Percentiles rank a stretch among this genome's conserved stretches.
phyloP scores from a whole-genome alignment of 352 stramenopile genomes.

The Pythium volutum region DNA sequence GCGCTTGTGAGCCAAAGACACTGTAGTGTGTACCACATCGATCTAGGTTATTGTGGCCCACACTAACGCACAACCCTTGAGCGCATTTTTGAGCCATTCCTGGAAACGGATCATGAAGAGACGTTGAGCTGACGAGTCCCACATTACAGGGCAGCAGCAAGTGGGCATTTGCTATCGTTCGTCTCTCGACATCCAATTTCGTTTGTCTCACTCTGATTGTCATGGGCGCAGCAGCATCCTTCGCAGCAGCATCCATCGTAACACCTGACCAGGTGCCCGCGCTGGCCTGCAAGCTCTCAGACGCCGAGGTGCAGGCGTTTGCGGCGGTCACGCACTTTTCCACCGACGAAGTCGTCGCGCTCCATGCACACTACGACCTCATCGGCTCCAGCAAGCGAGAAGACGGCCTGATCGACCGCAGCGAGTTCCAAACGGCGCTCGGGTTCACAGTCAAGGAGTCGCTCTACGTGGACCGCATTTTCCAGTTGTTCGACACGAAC shows the following conservation, averaged over 20 bases:
- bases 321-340: conserved; percentile 49
- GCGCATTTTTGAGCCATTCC: background rate
- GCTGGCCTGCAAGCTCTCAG: conserved; percentile 52
- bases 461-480: conserved; percentile 80
- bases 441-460: conserved; percentile 79
- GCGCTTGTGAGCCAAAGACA: no score
- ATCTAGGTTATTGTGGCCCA: background rate
- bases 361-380: conserved; percentile 63
- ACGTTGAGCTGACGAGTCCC: background rate
- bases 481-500: conserved; percentile 79
- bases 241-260: conserved; percentile 6
- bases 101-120: conserved; percentile 20
- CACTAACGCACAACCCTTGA: background rate
- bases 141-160: background rate
- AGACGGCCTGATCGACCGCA: conserved; percentile 71
- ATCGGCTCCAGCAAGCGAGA: conserved; percentile 62
- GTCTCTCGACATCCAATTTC: background rate
- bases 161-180: background rate
- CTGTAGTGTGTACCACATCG: conserved; percentile 25
- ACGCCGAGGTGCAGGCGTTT: conserved; percentile 46
- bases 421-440: conserved; percentile 75
- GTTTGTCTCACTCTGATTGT: background rate
- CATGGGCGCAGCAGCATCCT: conserved; percentile 70
- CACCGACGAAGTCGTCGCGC: conserved; percentile 51
- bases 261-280: conserved; percentile 10